These are phyloP conservation scores for Phaeosphaeriaceae sp. DNA, from an alignment of 2,329 filamentous ascomycete genomes.

Conservation along the genomic window DNA sequence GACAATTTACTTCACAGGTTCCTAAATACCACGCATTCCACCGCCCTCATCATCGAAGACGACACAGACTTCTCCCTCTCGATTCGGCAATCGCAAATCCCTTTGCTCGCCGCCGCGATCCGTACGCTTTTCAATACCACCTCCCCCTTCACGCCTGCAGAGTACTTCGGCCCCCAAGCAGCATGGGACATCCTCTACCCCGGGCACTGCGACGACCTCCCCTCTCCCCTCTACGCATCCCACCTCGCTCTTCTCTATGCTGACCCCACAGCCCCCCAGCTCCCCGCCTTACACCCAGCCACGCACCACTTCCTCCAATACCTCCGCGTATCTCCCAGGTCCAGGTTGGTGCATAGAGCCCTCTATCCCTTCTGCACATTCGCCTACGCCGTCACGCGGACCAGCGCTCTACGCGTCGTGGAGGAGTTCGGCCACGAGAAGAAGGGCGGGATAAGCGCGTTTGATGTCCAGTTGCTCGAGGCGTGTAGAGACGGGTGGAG, in stretches of 20 bases:
- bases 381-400: constrained; percentile 47
- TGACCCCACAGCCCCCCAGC: constrained; percentile 39
- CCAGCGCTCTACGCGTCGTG: constrained; percentile 40
- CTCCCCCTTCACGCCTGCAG: constrained; percentile 2
- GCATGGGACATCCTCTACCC: constrained; percentile 50
- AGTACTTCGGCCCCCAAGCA: constrained; percentile 40
- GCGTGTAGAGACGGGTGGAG: constrained; percentile 46
- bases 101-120: constrained; percentile 24
- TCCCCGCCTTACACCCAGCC: constrained; percentile 28
- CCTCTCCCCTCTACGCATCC: constrained; percentile 20
- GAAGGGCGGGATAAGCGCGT: constrained; percentile 33
- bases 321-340: constrained; percentile 32
- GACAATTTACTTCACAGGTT: constrained; percentile 12
- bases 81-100: constrained; percentile 26
- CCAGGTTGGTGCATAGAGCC: constrained; percentile 43
- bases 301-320: constrained; percentile 35
- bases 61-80: constrained; percentile 35
- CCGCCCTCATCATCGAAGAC: constrained; percentile 38
- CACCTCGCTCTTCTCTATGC: constrained; percentile 23
- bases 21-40: constrained; percentile 24
- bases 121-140: constrained; percentile 17
- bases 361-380: constrained; percentile 51
- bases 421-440: constrained; percentile 24
- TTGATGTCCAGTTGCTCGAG: constrained; percentile 49
- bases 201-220: constrained; percentile 50